Evolutionary conservation across 306 rosid species (phyloP).

Genomic region (Glycyrrhiza uralensis): DNA sequence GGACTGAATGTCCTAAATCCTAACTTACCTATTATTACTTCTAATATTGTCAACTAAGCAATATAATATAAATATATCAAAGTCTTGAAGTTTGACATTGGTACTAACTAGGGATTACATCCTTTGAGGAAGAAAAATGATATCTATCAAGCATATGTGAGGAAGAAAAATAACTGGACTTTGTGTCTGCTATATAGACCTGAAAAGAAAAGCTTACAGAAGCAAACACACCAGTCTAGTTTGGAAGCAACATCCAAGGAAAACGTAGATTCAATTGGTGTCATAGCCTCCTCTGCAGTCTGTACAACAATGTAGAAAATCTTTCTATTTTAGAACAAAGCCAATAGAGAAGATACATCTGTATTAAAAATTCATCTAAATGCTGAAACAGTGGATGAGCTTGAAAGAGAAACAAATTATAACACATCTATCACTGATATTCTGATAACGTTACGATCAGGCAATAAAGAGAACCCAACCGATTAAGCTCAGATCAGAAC

Average conservation of each 20-base stretch:
- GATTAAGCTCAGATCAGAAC: conserved; percentile 15
- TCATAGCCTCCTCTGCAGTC: conserved; percentile 99
- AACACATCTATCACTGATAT: conserved; percentile 1
- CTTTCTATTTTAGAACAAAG: conserved; percentile 16
- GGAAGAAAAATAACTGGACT: conserved; percentile 4
- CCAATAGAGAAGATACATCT: conserved; percentile 7
- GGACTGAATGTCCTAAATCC: not conserved
- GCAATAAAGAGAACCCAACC: conserved; percentile 3
- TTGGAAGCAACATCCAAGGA: conserved; percentile 90
- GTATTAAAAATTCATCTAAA: not conserved
- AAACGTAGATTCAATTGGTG: conserved; percentile 94
- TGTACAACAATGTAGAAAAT: conserved; percentile 34
- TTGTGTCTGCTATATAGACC: conserved; percentile 5
- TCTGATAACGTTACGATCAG: not conserved
- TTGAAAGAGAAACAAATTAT: conserved; percentile 6
- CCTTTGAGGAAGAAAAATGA: not conserved
- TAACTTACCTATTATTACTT: not conserved
- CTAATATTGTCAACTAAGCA: not conserved
- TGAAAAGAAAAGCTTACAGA: conserved; percentile 14
- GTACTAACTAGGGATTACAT: not conserved
- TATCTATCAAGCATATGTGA: not conserved
- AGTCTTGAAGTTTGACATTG: not conserved
- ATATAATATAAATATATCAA: not conserved
- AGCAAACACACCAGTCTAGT: conserved; percentile 75
- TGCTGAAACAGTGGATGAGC: conserved; percentile 16